phyloP scores from a whole-genome alignment of 169 alveolate genomes.

The Eimeria zaria region DNA sequence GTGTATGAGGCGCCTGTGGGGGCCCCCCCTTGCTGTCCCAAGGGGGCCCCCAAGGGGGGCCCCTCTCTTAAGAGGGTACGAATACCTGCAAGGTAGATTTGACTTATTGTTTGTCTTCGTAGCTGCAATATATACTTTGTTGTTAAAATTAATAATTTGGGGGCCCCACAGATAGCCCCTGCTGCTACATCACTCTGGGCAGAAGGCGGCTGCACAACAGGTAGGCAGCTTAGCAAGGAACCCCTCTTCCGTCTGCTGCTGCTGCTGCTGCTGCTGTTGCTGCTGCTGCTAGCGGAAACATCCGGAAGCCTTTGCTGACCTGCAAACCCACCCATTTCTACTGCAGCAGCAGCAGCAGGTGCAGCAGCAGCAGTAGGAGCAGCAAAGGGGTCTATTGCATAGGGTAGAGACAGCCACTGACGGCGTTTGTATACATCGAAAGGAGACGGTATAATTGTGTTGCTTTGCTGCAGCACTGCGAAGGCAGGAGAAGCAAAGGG shows the following conservation, averaged over 20 bases:
- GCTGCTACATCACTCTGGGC: slow-evolving; percentile 52
- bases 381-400: slow-evolving; percentile 2
- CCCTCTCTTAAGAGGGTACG: slow-evolving; percentile 6
- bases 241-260: background rate
- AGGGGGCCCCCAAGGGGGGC: background rate
- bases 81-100: background rate
- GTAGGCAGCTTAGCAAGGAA: background rate
- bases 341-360: no score
- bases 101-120: slow-evolving; percentile 2
- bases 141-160: background rate
- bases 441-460: slow-evolving; percentile 9
- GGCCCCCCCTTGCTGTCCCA: background rate
- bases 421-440: background rate
- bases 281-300: no score
- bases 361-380: background rate
- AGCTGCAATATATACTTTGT: background rate
- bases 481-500: slow-evolving; percentile 8
- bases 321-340: background rate
- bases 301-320: background rate
- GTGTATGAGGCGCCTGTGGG: background rate
- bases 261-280: background rate
- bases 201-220: background rate
- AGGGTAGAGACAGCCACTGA: slow-evolving; percentile 39
- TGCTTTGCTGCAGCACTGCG: slow-evolving; percentile 33
- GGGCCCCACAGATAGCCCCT: slow-evolving; percentile 51